Evolutionary conservation across 2,329 filamentous ascomycete genomes (phyloP).

Genomic region (Phyllachora maydis): DNA sequence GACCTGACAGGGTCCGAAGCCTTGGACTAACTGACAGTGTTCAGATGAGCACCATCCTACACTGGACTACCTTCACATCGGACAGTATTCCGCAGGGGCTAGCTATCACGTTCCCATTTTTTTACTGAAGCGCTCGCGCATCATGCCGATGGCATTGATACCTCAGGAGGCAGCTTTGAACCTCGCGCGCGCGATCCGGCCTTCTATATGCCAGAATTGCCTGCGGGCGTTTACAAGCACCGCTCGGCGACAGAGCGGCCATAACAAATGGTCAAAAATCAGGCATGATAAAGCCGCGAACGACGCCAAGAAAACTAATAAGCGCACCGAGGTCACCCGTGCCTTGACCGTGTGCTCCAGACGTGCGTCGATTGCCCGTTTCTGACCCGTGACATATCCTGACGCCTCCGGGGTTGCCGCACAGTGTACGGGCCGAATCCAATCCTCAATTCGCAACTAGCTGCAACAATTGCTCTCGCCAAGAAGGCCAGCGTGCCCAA

Average conservation of each 20-base stretch:
- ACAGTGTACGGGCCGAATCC: constrained; percentile 58
- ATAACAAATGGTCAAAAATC: constrained; percentile 93
- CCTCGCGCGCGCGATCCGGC: no score
- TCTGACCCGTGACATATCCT: constrained; percentile 1
- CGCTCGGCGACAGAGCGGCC: constrained; percentile 35
- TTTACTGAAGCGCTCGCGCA: no score
- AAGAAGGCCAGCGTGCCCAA: constrained; percentile 80
- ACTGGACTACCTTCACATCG: no score
- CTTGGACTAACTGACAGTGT: no score
- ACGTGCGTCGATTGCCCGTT: constrained; percentile 22
- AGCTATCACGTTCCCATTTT: no score
- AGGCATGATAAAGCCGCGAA: constrained; percentile 82
- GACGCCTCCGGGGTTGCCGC: constrained; percentile 4
- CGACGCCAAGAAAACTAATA: constrained; percentile 58
- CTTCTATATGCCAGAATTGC: constrained; percentile 22
- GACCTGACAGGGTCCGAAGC: no score
- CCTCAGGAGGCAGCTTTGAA: no score
- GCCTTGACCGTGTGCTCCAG: constrained; percentile 59
- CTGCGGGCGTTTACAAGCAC: constrained; percentile 25
- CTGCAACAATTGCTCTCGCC: constrained; percentile 49
- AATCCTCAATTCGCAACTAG: constrained; percentile 55
- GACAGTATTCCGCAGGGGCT: no score
- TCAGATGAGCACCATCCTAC: no score
- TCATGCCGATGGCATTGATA: no score
- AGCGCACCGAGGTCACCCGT: constrained; percentile 47